Conservation (phyloP, 2,329 filamentous ascomycete species). For the Macrophomina phaseolina region DNA sequence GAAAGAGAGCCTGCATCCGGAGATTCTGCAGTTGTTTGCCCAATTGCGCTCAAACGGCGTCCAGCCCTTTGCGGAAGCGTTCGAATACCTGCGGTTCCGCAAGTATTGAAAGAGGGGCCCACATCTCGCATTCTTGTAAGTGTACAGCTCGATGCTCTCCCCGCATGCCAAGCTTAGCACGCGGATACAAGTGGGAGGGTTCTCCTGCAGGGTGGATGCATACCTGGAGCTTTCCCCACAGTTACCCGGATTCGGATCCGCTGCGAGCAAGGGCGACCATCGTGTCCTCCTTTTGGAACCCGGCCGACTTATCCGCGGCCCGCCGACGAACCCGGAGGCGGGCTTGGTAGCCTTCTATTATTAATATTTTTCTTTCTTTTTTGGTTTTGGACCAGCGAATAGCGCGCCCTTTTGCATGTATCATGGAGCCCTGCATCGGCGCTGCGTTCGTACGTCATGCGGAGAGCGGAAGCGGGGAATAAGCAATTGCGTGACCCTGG, state of each 20-base stretch:
- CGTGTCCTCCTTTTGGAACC: not conserved
- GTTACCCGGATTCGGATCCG: slow-evolving; percentile 17
- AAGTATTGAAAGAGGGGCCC: not conserved
- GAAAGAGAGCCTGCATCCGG: slow-evolving; percentile 1
- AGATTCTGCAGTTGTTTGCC: not conserved
- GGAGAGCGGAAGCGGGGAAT: not conserved
- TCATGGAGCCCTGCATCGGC: not conserved
- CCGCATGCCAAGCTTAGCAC: slow-evolving; percentile 6
- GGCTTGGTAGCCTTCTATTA: no score
- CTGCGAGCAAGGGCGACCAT: slow-evolving; percentile 1
- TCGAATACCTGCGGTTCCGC: slow-evolving; percentile 11
- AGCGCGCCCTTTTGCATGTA: not conserved
- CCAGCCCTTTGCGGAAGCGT: slow-evolving; percentile 6
- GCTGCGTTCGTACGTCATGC: not conserved
- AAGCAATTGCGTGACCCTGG: no score
- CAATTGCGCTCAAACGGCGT: slow-evolving; percentile 5
- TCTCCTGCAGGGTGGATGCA: not conserved
- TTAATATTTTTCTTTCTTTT: no score
- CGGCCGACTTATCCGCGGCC: not conserved
- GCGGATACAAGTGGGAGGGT: not conserved
- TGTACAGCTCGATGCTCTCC: not conserved
- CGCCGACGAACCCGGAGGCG: no score
- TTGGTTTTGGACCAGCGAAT: not conserved
- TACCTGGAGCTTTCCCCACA: slow-evolving; percentile 9
- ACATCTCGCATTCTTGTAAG: not conserved